Evolutionary conservation across 106 monocot genomes (phyloP).

Genomic region (Platanthera guangdongensis): DNA sequence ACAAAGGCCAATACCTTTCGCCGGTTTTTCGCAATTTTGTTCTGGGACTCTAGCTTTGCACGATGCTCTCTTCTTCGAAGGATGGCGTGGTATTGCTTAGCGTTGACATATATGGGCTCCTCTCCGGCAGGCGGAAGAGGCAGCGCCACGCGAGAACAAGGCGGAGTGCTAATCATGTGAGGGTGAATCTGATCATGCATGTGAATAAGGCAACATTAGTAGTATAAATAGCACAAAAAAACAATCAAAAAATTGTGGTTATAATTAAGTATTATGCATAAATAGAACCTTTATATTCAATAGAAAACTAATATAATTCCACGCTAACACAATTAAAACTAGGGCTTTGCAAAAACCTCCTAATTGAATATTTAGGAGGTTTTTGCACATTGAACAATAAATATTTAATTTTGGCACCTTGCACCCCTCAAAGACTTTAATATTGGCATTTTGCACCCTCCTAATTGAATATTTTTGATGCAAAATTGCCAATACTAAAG

Average conservation of each 20-base stretch:
- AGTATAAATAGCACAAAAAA: not conserved
- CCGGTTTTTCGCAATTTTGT: slow-evolving; percentile 41
- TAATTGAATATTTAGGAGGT: too few relatives aligned
- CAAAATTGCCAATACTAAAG: too few relatives aligned
- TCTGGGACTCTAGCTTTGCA: slow-evolving; percentile 72
- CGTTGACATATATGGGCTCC: slow-evolving; percentile 84
- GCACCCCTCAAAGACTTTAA: too few relatives aligned
- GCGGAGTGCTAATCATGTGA: slow-evolving; percentile 21
- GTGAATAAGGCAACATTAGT: not conserved
- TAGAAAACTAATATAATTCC: too few relatives aligned
- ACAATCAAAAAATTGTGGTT: too few relatives aligned
- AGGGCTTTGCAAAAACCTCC: too few relatives aligned
- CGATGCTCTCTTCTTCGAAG: slow-evolving; percentile 68
- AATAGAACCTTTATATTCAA: too few relatives aligned
- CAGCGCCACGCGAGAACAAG: slow-evolving; percentile 38
- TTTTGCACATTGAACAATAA: too few relatives aligned
- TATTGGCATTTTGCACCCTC: too few relatives aligned
- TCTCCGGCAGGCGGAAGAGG: slow-evolving; percentile 46
- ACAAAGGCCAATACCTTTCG: slow-evolving; percentile 43
- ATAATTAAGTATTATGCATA: not conserved
- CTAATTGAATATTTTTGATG: too few relatives aligned
- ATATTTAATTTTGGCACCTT: too few relatives aligned
- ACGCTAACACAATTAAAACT: too few relatives aligned
- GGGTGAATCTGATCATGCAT: slow-evolving; percentile 35
- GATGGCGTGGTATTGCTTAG: slow-evolving; percentile 75